Evolutionary conservation across 208 protist species (phyloP).

Genomic region (Angomonas deanei): DNA sequence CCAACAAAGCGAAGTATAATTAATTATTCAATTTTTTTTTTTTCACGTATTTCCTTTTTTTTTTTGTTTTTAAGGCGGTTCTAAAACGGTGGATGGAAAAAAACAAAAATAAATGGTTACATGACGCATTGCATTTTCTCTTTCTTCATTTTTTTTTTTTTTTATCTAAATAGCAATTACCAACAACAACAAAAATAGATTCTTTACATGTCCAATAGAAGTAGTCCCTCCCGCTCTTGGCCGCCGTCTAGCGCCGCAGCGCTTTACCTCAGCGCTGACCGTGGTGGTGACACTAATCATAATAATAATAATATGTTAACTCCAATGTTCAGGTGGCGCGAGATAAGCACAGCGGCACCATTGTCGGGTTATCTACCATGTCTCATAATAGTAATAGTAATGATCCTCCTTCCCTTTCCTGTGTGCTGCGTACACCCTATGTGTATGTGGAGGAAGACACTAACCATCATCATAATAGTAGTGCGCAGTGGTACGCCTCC

Average conservation of each 20-base stretch:
- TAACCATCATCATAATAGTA: not conserved
- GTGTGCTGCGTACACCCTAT: not conserved
- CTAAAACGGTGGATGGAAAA: not conserved
- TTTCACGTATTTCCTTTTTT: conserved; percentile 7
- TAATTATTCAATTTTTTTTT: not conserved
- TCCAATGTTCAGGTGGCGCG: not conserved
- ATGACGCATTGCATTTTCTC: too few relatives aligned
- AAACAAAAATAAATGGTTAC: too few relatives aligned
- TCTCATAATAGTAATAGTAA: not conserved
- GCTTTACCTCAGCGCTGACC: not conserved
- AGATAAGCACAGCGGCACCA: not conserved
- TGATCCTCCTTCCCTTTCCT: not conserved
- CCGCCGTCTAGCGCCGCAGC: not conserved
- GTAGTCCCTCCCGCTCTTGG: not conserved
- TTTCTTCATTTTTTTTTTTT: conserved; percentile 2
- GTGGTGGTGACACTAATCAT: too few relatives aligned
- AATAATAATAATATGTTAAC: too few relatives aligned
- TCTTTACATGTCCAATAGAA: too few relatives aligned
- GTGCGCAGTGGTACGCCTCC: not conserved
- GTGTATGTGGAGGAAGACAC: not conserved
- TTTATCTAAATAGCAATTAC: conserved; percentile 6
- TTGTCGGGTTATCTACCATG: not conserved
- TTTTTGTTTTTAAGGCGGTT: conserved; percentile 5
- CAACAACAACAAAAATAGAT: too few relatives aligned
- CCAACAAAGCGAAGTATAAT: not conserved